These are phyloP conservation scores for Podaxis mareebaensis DNA, from an alignment of 768 basidiomycete species.

Conservation along the genomic window DNA sequence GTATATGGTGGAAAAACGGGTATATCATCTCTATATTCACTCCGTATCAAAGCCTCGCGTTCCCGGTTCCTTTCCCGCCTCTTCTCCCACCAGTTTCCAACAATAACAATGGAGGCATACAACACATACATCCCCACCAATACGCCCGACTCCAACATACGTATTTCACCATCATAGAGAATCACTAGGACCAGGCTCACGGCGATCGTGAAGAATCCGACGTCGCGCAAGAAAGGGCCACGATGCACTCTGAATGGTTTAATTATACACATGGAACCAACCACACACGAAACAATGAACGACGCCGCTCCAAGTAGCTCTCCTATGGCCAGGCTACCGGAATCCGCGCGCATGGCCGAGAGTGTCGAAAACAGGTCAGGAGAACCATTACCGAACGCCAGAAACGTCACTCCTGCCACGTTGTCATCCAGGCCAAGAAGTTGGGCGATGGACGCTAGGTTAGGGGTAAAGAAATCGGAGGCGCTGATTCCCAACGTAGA, in stretches of 20 bases:
- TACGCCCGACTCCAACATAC: conserved; percentile 66
- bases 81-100: conserved; percentile 76
- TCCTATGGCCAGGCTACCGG: conserved; percentile 90
- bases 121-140: conserved; percentile 73
- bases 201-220: conserved; percentile 90
- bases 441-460: conserved; percentile 86
- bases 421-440: conserved; percentile 88
- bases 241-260: conserved; percentile 87
- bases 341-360: conserved; percentile 82
- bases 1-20: conserved; percentile 47
- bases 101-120: conserved; percentile 78
- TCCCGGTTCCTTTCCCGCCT: conserved; percentile 48
- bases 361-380: conserved; percentile 97
- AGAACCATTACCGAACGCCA: conserved; percentile 97
- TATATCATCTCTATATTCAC: conserved; percentile 56
- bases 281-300: conserved; percentile 96
- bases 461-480: conserved; percentile 97
- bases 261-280: conserved; percentile 97
- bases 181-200: conserved; percentile 75
- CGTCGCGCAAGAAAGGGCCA: conserved; percentile 86
- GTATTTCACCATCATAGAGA: conserved; percentile 74
- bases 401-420: conserved; percentile 93
- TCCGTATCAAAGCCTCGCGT: conserved; percentile 53
- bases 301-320: conserved; percentile 94
- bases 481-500: conserved; percentile 94